Base-by-base conservation (phyloP, 2,329 filamentous ascomycete species). In the Fusarium cyanostomum region DNA sequence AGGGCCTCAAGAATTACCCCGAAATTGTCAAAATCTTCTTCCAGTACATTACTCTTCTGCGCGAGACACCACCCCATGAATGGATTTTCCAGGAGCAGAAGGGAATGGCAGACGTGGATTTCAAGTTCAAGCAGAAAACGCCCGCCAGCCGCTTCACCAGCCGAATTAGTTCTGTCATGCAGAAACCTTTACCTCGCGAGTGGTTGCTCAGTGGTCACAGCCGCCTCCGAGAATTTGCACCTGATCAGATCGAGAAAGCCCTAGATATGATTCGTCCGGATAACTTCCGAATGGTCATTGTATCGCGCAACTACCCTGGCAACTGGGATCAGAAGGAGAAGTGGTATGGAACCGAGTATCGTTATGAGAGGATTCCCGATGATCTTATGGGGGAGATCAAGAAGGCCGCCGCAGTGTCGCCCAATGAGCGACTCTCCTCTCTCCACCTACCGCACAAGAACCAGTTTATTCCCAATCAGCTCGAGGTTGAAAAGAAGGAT, bases 271-370 rank as follows among this genome's bases (percentile, higher is more conserved):
- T 99, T 43, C 85, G 89, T 16, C 91, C 94, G 0, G 94, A 98
- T 74, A 98, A 97, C 73, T 93, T 98, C 79, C 87, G 92, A 27
- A 84, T 97, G 75, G 89, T 87, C 2, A 83, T 98, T 45, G 87
- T 96, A 26, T 94, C 92, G 21, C 91, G 93, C 72, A 89, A 91
- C 8, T 91, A 89, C 67, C 94, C 94, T 0, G 94, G 92, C 0
- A 84, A 87, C 48, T 97, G 92, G 92, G 85, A 96, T 65, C 80
- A 89, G 74, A 96, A 91, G 73, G 95, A 99, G 80, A 92, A 94
- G 74, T 99, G 95, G 95, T 99, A 99, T 70, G 94, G 94, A 8
- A 99, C 95, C 0, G 94, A 98, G 72, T 96, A 97, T 78, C 91
- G 88, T 63, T 84, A 89, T 28, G 91, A 96, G 73, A 90, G 88